These are phyloP conservation scores for Botrytis squamosa DNA, from an alignment of 2,329 filamentous ascomycete species.

Conservation along the genomic window DNA sequence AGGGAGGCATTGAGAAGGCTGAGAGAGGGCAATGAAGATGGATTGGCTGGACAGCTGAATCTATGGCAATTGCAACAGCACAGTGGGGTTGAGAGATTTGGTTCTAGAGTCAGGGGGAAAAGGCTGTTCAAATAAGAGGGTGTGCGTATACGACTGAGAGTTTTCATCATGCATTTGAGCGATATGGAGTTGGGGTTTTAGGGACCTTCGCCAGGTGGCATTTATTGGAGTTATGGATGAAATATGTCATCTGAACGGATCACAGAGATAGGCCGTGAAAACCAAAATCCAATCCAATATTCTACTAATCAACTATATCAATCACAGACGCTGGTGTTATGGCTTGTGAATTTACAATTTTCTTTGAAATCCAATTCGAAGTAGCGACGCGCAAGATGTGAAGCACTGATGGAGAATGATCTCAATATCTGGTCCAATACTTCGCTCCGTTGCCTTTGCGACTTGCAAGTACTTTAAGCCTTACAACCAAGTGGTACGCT, in stretches of 20 bases:
- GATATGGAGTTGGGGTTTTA: background rate
- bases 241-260: constrained; percentile 40
- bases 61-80: constrained; percentile 61
- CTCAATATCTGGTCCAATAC: background rate
- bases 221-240: constrained; percentile 29
- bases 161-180: constrained; percentile 11
- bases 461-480: background rate
- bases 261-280: background rate
- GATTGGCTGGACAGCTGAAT: constrained; percentile 55
- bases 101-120: constrained; percentile 34
- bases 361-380: background rate
- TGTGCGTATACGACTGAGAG: background rate
- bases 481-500: background rate
- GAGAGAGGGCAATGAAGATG: constrained; percentile 60
- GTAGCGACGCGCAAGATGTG: background rate
- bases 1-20: constrained; percentile 71
- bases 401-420: background rate
- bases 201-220: background rate
- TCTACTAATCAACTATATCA: background rate
- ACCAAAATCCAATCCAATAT: background rate
- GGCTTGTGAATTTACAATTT: background rate
- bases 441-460: background rate
- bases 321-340: background rate
- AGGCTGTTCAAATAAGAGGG: constrained; percentile 36
- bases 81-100: constrained; percentile 59